Evolutionary conservation across 2,329 filamentous ascomycete genomes (phyloP).

Genomic region (Alternaria tenuissima): DNA sequence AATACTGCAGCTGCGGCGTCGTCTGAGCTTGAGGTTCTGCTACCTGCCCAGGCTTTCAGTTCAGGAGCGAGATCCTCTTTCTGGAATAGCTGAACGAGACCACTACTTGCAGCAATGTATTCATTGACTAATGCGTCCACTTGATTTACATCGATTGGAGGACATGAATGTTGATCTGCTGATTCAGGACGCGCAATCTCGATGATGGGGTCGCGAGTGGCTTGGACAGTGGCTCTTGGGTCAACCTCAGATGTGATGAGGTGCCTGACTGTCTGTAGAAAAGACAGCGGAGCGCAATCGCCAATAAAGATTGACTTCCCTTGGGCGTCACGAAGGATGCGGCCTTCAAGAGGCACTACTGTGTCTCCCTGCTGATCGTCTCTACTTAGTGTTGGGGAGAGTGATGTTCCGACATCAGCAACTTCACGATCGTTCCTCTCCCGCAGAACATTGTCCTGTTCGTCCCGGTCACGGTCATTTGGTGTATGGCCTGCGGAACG

Average conservation of each 20-base stretch:
- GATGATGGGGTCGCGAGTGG: constrained; percentile 42
- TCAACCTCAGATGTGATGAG: constrained; percentile 54
- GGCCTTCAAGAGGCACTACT: constrained; percentile 54
- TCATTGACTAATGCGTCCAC: constrained; percentile 54
- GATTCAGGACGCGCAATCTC: constrained; percentile 40
- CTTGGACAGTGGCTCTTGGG: constrained; percentile 32
- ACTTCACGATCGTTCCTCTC: constrained; percentile 15
- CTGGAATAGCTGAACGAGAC: constrained; percentile 60
- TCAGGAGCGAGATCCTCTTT: constrained; percentile 43
- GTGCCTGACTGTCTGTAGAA: constrained; percentile 61
- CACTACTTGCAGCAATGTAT: constrained; percentile 58
- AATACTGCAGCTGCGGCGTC: constrained; percentile 59
- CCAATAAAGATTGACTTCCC: constrained; percentile 65
- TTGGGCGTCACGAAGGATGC: constrained; percentile 61
- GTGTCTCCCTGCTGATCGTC: constrained; percentile 53
- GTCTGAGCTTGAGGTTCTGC: constrained; percentile 32
- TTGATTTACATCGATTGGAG: constrained; percentile 46
- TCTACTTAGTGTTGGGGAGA: constrained; percentile 36
- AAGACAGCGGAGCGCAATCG: constrained; percentile 62
- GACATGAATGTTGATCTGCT: constrained; percentile 25
- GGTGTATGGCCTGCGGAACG: constrained; percentile 8
- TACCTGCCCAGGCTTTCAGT: constrained; percentile 37
- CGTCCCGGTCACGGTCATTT: constrained; percentile 15
- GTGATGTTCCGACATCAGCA: constrained; percentile 17
- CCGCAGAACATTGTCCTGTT: background rate